Evolutionary conservation across 179 eudicot genomes (phyloP), one percentile per base, ranked within the genome.

Genomic region (Spinacia oleracea): DNA sequence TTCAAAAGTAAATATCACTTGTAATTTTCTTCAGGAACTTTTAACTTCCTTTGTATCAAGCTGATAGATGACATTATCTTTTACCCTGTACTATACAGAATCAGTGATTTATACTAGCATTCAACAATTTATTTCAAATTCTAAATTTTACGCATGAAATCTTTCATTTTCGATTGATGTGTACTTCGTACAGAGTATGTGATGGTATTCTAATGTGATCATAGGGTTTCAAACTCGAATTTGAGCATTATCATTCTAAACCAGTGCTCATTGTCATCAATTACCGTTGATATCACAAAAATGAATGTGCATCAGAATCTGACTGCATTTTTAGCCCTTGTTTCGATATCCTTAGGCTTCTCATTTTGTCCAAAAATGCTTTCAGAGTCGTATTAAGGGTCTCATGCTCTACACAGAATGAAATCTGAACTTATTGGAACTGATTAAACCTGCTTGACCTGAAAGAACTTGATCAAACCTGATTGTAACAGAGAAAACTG

Each of bases 321-420:
- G 53, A 15, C 16, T 27, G 65, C 34, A 60, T 60, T 0, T 11
- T 59, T 9, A 60, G 0, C 65, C 65, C 35, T 60, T 60, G 29
- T 25, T 27, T 48, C 53, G 53, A 48, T 12, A 48, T 14, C 18
- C 53, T 12, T 35, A 74, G 31, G 14, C 29, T 2, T 81, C 82
- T 75, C 74, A 71, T 75, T 56, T 81, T 69, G 68, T 74, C 81
- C 86, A 81, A 63, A 78, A 84, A 8, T 77, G 73, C 71, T 70
- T n/a, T n/a, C n/a, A n/a, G n/a, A n/a, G n/a, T n/a, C n/a, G n/a
- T n/a, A n/a, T n/a, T n/a, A n/a, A n/a, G n/a, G n/a, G n/a, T n/a
- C n/a, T n/a, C n/a, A n/a, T n/a, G n/a, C n/a, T n/a, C n/a, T n/a
- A n/a, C n/a, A n/a, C n/a, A n/a, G n/a, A n/a, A n/a, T n/a, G n/a